Evolutionary conservation across 2,329 filamentous ascomycete genomes (phyloP), one percentile per base, ranked within the genome.

Genomic region (Hyphodiscus sp.): DNA sequence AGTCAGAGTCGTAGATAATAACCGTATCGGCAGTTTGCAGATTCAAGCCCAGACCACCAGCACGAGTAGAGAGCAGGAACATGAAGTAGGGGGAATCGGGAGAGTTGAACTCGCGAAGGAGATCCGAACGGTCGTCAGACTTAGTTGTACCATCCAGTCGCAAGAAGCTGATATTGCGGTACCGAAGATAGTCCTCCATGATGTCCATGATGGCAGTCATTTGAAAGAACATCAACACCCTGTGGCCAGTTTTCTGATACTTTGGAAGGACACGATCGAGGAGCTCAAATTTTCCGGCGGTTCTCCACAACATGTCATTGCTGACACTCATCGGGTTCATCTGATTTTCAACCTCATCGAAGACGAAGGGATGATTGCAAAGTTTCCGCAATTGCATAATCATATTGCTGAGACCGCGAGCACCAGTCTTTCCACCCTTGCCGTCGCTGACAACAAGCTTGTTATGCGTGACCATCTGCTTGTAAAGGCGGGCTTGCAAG

Each of bases 161-260:
- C 61, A 99, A 79, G 69, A 95, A 99, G 66, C 87, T 80, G 62
- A 96, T 78, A 46, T 86, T 87, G 60, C 89, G 82, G 66, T 90
- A 86, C 2, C 92, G 86, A 58, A 99, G 73, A 70, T 95, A 99
- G 69, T 99, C 94, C 65, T 99, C 94, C 94, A 99, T 97, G 67
- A 99, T 99, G 73, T 99, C 96, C 94, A 99, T 99, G 69, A 99
- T 99, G 58, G 95, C 91, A 3, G 94, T 99, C 94, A 99, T 99
- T 71, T 99, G 94, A 79, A 99, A 99, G 81, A 99, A 99, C 88
- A 99, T 97, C 70, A 99, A 78, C 26, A 97, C 91, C 71, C 94
- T 87, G 81, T 99, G 94, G 16, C 90, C 90, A 1, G 89, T 91
- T 2, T 81, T 85, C 63, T 89, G 82, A 71, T 99, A 97, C 73